Base-by-base conservation (phyloP, 1,284 basidiomycete genomes). In the Tilletiaria anomala region DNA sequence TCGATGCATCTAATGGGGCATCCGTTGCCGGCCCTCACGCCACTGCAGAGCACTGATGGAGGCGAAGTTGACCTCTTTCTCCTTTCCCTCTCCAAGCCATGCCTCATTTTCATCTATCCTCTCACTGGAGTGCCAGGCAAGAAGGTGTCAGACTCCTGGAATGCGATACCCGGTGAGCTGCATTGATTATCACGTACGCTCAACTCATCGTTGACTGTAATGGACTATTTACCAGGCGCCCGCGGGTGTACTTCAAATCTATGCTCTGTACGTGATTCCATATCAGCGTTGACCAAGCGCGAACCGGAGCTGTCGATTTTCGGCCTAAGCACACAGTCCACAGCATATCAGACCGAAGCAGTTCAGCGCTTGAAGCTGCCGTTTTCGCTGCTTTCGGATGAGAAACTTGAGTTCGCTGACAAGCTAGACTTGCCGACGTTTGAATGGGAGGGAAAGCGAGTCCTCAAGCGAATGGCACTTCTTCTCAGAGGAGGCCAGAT, bases 401-500 rank as follows among this genome's bases (percentile, higher is more conserved):
- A 40, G 10, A 11, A 31, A 17, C 32, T 32, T 4, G 32, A 47
- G 21, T 32, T 57, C 11, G 23, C 37, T 1, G 40, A 44, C 20
- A 48, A 42, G 16, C 36, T 59, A 6, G 56, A 61, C 16, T 37
- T 59, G 1, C 58, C 58, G 1, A 50, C 45, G 1, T 51, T 54
- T 26, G 24, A 48, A 16, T 38, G 37, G 14, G 36, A 56, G 17
- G 54, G 43, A 1, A 35, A 26, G 18, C 38, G 32, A 18, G 44
- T 40, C 12, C 38, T 56, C 6, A 53, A 47, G 24, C 45, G 54
- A 2, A 48, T 55, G 44, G 58, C 52, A 29, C 37, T 65, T 35
- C 43, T 64, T 18, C 37, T 63, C 17, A 37, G 44, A 3, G 57
- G 55, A 6, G 58, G 58, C 0, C 61, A 63, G 40, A 40, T 61